Conservation (phyloP, 1,139 yeast species). For the Candida sanyaensis region DNA sequence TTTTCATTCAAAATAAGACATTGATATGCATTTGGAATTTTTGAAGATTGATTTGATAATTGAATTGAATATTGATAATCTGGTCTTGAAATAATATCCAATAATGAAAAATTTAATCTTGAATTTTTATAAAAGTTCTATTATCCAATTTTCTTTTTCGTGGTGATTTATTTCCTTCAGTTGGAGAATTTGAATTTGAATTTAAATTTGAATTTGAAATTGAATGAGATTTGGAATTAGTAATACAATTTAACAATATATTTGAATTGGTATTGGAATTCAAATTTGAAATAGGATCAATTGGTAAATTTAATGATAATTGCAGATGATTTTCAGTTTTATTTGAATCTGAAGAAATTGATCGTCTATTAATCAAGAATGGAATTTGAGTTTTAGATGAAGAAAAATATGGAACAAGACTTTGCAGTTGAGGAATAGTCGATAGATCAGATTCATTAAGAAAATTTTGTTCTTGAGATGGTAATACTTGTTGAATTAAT, state of each 20-base stretch:
- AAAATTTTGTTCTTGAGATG: background rate
- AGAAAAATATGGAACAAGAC: conserved; percentile 6
- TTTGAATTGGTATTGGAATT: conserved; percentile 7
- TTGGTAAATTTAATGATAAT: conserved; percentile 8
- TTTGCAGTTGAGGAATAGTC: conserved; percentile 1
- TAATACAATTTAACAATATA: background rate
- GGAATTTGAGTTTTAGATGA: background rate
- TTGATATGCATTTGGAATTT: conserved; percentile 11
- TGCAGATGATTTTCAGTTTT: conserved; percentile 11
- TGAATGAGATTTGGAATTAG: background rate
- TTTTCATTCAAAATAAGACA: conserved; percentile 12
- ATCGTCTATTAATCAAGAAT: conserved; percentile 7
- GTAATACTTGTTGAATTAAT: background rate
- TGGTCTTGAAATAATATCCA: conserved; percentile 11
- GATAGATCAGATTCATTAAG: background rate
- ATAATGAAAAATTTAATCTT: conserved; percentile 11
- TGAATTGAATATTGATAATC: conserved; percentile 12
- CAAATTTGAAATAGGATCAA: conserved; percentile 4
- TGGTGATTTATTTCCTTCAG: conserved; percentile 1
- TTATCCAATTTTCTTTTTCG: conserved; percentile 7
- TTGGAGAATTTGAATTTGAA: background rate
- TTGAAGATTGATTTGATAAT: conserved; percentile 7
- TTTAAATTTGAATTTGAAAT: no score
- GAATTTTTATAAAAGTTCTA: conserved; percentile 3
- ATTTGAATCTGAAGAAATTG: conserved; percentile 11